These are phyloP conservation scores for Thalassiosira mediterranea DNA, from an alignment of 352 stramenopile species.

Conservation along the genomic window DNA sequence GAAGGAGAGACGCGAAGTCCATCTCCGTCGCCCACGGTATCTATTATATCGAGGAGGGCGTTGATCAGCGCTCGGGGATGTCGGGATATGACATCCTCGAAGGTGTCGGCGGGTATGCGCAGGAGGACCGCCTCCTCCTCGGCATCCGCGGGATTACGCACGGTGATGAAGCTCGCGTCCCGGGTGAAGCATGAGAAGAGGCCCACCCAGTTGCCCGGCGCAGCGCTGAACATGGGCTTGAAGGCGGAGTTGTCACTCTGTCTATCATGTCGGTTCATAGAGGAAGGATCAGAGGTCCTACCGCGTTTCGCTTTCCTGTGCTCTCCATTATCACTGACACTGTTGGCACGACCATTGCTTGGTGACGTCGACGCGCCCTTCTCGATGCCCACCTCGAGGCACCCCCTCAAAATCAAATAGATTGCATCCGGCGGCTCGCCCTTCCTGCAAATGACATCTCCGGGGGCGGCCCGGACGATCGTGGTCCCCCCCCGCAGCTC, in stretches of 20 bases:
- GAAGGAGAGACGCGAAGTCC: slow-evolving; percentile 37
- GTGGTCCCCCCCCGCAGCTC: slow-evolving; percentile 11
- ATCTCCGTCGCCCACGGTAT: slow-evolving; percentile 22
- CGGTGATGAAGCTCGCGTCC: slow-evolving; percentile 50
- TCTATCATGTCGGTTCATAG: neutral
- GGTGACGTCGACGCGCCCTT: neutral
- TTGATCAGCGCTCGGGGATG: slow-evolving; percentile 47
- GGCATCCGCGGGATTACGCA: slow-evolving; percentile 21
- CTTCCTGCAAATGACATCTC: slow-evolving; percentile 3
- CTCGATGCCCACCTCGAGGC: slow-evolving; percentile 27
- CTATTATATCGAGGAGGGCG: slow-evolving; percentile 31
- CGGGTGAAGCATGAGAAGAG: slow-evolving; percentile 50
- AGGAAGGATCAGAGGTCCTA: slow-evolving; percentile 25
- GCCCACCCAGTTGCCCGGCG: slow-evolving; percentile 45
- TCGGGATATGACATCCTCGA: slow-evolving; percentile 38
- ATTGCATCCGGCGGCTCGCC: slow-evolving; percentile 18
- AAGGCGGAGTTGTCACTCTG: slow-evolving; percentile 13
- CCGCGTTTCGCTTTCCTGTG: slow-evolving; percentile 1
- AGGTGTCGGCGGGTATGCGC: slow-evolving; percentile 41
- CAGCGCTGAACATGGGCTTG: slow-evolving; percentile 29
- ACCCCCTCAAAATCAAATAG: slow-evolving; percentile 22
- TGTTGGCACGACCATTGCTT: no score
- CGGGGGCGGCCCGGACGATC: slow-evolving; percentile 13
- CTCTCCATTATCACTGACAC: neutral
- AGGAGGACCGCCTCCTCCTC: slow-evolving; percentile 33